phyloP scores from a whole-genome alignment of 2,329 filamentous ascomycete genomes.

The Fusarium luffae region DNA sequence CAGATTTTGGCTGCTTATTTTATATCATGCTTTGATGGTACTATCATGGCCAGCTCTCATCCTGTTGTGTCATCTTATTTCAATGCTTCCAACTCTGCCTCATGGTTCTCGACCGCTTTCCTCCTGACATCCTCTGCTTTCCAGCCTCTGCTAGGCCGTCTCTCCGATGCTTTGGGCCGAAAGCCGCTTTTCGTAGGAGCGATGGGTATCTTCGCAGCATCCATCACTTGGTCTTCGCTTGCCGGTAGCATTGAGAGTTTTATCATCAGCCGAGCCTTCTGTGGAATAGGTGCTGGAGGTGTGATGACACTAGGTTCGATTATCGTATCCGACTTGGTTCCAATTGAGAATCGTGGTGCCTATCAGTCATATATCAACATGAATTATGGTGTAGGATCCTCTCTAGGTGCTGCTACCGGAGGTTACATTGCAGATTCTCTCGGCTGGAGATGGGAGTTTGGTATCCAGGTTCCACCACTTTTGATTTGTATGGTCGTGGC shows the following conservation, averaged over 20 bases:
- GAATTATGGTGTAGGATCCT: slow-evolving; percentile 67
- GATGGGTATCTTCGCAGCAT: slow-evolving; percentile 70
- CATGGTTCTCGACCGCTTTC: slow-evolving; percentile 85
- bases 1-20: slow-evolving; percentile 69
- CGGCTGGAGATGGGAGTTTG: slow-evolving; percentile 80
- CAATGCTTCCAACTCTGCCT: slow-evolving; percentile 79
- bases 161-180: slow-evolving; percentile 79
- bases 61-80: slow-evolving; percentile 87
- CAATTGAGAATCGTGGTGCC: slow-evolving; percentile 73
- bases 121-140: slow-evolving; percentile 80
- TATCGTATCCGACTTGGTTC: slow-evolving; percentile 78
- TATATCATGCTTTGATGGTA: slow-evolving; percentile 76
- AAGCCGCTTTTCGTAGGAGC: slow-evolving; percentile 73
- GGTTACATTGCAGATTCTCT: slow-evolving; percentile 75
- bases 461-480: slow-evolving; percentile 67
- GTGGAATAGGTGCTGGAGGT: slow-evolving; percentile 78
- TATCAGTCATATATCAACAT: slow-evolving; percentile 80
- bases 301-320: slow-evolving; percentile 76
- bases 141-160: slow-evolving; percentile 77
- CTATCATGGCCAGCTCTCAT: slow-evolving; percentile 79
- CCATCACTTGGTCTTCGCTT: slow-evolving; percentile 76
- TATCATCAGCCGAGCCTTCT: slow-evolving; percentile 75
- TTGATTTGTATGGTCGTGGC: slow-evolving; percentile 59
- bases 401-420: slow-evolving; percentile 74
- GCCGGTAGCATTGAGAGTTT: slow-evolving; percentile 76